These are phyloP conservation scores for Boletus eberwhitei DNA, from an alignment of 768 basidiomycete species.

Conservation along the genomic window DNA sequence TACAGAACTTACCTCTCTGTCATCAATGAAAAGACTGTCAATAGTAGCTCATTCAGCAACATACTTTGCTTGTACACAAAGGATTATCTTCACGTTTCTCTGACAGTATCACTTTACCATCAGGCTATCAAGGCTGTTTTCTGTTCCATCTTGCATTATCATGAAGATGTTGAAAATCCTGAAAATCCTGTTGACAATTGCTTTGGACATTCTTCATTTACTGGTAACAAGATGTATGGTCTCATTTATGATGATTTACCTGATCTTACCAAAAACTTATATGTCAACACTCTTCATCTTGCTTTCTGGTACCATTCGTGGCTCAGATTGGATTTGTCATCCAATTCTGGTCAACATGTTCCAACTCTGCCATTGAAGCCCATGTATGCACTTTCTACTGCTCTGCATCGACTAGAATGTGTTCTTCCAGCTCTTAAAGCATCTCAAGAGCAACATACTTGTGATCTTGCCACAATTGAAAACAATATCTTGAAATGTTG, in stretches of 20 bases:
- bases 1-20: background rate
- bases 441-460: too few species aligned
- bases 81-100: background rate
- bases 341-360: too few species aligned
- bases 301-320: background rate
- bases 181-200: background rate
- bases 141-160: background rate
- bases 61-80: background rate
- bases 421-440: too few species aligned
- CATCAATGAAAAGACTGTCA: background rate
- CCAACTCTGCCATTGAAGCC: too few species aligned
- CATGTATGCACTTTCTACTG: too few species aligned
- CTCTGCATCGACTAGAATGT: too few species aligned
- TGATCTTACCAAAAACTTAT: background rate
- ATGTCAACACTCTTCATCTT: background rate
- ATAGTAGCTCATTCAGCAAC: background rate
- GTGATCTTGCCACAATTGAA: too few species aligned
- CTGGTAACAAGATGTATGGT: background rate
- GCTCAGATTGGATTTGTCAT: too few species aligned
- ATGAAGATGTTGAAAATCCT: background rate
- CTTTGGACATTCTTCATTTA: background rate
- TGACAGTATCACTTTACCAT: background rate
- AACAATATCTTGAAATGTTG: too few species aligned
- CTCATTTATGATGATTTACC: background rate
- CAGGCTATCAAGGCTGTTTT: background rate